Evolutionary conservation across 1,139 yeast species (phyloP), one percentile per base, ranked within the genome.

Genomic region (Pichia cactophila): DNA sequence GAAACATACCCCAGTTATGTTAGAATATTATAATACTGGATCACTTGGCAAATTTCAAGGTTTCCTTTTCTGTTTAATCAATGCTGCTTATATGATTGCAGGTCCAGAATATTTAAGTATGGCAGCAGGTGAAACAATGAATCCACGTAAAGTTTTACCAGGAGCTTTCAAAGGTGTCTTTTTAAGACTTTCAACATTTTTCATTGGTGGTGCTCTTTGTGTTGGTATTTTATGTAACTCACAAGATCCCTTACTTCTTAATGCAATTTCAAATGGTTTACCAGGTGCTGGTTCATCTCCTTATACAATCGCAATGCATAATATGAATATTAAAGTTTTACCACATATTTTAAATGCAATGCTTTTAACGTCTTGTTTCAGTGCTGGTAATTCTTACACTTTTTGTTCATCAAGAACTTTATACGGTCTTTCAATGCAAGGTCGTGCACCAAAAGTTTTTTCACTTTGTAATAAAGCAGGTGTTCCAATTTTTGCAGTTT

Each of bases 131-230:
- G 81, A 77, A 59, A 74, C 77, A 16, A 50, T 74, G 35, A 77
- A 85, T 60, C 96, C 96, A 26, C 75, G 95, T 52, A 77, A 77
- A 57, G 81, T 79, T n/a, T 70, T 88, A 65, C 92, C 92, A 26
- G 74, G 72, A 43, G 95, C 96, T 4, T 86, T 80, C 69, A 84
- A 80, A 62, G 85, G 85, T 41, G 92, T 87, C 12, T 80, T 86
- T 53, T 77, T 78, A 62, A 74, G 96, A 58, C 72, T 88, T 59
- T 78, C 85, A 0, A 67, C 84, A 20, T 77, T 88, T 57, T 88
- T 85, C 61, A 68, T 86, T 50, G 77, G 82, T 26, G 82, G 85
- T 45, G 74, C 81, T 44, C 61, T 81, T 16, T 77, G 80, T 57
- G 77, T 80, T 50, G 85, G 86, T 41, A 78, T 78, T 47, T 70